A percentile compares a stretch with the other conserved stretches of the same genome.
Conservation (phyloP, 192 early-diverging fungal genomes). For the Ambispora gerdemannii region DNA sequence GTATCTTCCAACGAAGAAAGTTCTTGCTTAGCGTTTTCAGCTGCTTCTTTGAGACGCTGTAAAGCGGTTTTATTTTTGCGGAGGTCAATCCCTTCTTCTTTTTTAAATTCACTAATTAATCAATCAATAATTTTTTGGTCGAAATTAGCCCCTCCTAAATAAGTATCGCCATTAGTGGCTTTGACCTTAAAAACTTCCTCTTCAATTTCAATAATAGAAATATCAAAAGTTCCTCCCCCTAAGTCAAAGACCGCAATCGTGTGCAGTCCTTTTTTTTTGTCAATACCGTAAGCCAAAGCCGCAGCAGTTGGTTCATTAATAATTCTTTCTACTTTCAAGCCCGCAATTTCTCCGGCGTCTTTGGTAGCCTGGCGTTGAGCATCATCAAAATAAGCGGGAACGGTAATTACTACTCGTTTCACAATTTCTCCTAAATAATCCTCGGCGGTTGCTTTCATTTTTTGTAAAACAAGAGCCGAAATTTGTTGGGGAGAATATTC, state of each 20-base stretch:
- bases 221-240: constrained; percentile 86
- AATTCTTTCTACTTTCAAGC: constrained; percentile 83
- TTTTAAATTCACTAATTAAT: constrained; percentile 90
- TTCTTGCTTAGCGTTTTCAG: constrained; percentile 93
- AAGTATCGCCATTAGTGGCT: constrained; percentile 80
- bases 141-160: constrained; percentile 83
- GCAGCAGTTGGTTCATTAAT: constrained; percentile 92
- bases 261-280: constrained; percentile 75
- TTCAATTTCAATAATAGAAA: constrained; percentile 73
- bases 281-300: constrained; percentile 81
- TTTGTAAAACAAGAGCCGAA: constrained; percentile 94
- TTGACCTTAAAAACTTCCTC: constrained; percentile 78
- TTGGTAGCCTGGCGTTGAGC: constrained; percentile 86
- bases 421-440: constrained; percentile 77
- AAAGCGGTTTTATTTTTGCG: constrained; percentile 80
- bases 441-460: constrained; percentile 86
- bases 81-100: constrained; percentile 77
- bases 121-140: constrained; percentile 83
- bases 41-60: constrained; percentile 86
- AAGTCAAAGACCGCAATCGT: constrained; percentile 79
- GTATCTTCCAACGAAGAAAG: too few relatives aligned
- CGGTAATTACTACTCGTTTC: constrained; percentile 90
- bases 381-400: constrained; percentile 94
- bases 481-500: constrained; percentile 91
- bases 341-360: constrained; percentile 85